Base-by-base conservation (phyloP, 345 rosid species). In the Eucalyptus erythrocorys region DNA sequence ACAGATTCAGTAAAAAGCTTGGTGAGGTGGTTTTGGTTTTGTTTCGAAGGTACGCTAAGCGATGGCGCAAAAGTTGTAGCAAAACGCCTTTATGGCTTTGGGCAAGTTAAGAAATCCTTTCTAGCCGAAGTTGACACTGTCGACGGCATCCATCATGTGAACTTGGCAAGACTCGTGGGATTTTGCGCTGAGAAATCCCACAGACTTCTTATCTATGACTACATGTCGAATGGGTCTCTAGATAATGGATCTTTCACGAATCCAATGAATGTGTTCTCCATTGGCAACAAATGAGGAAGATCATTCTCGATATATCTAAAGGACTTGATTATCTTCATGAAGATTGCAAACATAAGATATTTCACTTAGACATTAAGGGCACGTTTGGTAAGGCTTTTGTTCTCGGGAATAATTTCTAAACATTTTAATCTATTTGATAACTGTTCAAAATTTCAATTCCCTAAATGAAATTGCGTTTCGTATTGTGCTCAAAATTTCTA, bases 11-110 rank as follows among this genome's bases (percentile, higher is more conserved):
- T 16, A 34, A 43, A 48, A 90, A 37, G 79, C 91, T 91, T 32
- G 93, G 93, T 5, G 42, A 64, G 92, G 93, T 11, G 93, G 92
- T 11, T 92, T 92, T 27, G 91, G 93, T 32, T 82, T 81, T 5
- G 91, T 3, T 90, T 87, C 51, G 55, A 88, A 86, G 92, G 92
- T 10, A 88, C 49, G 82, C 85, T 91, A 51, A 17, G 19, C 14
- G 85, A 89, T 76, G 90, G 90, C 40, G 82, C 64, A 3, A 87
- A 26, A 88, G 48, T 91, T 59, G 93, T 91, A n/a, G 93, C 91
- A 61, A 92, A 92, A 86, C 86, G 86, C 24, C 92, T 92, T 11
- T 88, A 91, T 64, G 87, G 89, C 40, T 86, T 88, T 5, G 80
- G 90, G 17, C 90, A 90, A 51, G 88, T 90, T 19, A 90, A 88